Evolutionary conservation across 2,329 filamentous ascomycete species (phyloP).

Genomic region (Thielaviopsis punctulata): DNA sequence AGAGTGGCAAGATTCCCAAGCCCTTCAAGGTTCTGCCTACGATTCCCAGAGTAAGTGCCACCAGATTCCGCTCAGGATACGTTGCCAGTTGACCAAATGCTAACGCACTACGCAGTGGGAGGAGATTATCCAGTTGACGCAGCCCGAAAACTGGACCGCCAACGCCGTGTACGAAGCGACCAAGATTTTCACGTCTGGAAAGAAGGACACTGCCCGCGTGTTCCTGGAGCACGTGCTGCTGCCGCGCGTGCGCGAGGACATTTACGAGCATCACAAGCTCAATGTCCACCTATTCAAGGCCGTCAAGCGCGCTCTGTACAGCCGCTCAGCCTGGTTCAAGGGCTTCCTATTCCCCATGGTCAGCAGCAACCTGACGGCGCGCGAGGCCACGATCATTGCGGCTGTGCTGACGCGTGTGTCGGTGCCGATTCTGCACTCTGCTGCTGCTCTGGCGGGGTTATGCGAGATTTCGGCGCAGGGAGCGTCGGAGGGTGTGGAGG

Average conservation of each 20-base stretch:
- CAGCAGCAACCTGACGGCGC: constrained; percentile 67
- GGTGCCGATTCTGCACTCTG: constrained; percentile 81
- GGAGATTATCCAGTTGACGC: constrained; percentile 68
- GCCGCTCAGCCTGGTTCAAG: constrained; percentile 92
- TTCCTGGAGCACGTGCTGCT: constrained; percentile 80
- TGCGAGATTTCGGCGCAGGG: constrained; percentile 92
- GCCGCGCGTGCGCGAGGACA: constrained; percentile 82
- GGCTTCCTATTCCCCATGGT: constrained; percentile 86
- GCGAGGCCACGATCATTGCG: constrained; percentile 82
- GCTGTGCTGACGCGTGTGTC: constrained; percentile 72
- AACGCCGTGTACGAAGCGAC: constrained; percentile 78
- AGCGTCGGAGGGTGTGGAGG: constrained; percentile 65
- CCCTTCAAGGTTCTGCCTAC: constrained; percentile 94
- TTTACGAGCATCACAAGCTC: constrained; percentile 83
- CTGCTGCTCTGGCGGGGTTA: constrained; percentile 74
- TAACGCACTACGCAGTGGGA: constrained; percentile 45
- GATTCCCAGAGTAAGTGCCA: constrained; percentile 34
- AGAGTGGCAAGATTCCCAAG: constrained; percentile 53
- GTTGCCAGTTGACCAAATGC: background rate
- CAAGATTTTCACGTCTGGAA: constrained; percentile 76
- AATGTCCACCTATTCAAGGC: constrained; percentile 92
- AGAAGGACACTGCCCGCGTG: constrained; percentile 60
- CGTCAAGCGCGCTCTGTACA: constrained; percentile 83
- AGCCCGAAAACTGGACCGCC: constrained; percentile 55
- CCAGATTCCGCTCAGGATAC: background rate